Evolutionary conservation across 2,329 filamentous ascomycete genomes (phyloP).

Genomic region (Xylaria sp.): DNA sequence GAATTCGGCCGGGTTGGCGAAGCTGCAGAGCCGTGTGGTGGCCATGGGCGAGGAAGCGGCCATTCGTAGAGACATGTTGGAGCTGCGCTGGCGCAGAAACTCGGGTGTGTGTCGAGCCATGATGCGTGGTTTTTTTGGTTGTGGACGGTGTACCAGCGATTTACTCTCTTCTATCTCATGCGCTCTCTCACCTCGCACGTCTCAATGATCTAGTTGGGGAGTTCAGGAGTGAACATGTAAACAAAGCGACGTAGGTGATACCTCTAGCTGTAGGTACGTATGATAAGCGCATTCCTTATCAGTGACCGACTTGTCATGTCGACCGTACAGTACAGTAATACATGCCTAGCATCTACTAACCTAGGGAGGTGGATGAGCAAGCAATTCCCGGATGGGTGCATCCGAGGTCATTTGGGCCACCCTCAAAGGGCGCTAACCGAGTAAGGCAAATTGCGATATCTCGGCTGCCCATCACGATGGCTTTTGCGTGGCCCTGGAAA

Average conservation of each 20-base stretch:
- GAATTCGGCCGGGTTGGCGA: slow-evolving; percentile 39
- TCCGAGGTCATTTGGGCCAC: not conserved
- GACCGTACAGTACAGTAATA: no score
- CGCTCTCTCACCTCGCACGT: not conserved
- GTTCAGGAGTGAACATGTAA: not conserved
- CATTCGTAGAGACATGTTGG: slow-evolving; percentile 53
- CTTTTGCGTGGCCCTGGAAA: not conserved
- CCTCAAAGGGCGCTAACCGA: not conserved
- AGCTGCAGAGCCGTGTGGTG: slow-evolving; percentile 38
- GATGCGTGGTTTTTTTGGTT: slow-evolving; percentile 1
- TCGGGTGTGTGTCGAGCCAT: slow-evolving; percentile 54
- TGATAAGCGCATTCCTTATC: slow-evolving; percentile 13
- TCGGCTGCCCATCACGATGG: not conserved
- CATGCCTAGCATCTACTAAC: not conserved
- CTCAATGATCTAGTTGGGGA: not conserved
- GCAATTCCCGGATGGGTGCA: no score
- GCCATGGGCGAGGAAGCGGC: slow-evolving; percentile 39
- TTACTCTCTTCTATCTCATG: not conserved
- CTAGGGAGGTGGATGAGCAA: no score
- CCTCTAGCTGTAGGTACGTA: not conserved
- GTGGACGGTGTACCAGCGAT: not conserved
- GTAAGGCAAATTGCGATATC: not conserved
- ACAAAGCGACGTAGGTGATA: not conserved
- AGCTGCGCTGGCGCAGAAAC: slow-evolving; percentile 51
- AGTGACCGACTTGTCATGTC: not conserved